These are phyloP conservation scores for Zygoascus tannicola DNA, from an alignment of 805 yeast species.

Conservation along the genomic window DNA sequence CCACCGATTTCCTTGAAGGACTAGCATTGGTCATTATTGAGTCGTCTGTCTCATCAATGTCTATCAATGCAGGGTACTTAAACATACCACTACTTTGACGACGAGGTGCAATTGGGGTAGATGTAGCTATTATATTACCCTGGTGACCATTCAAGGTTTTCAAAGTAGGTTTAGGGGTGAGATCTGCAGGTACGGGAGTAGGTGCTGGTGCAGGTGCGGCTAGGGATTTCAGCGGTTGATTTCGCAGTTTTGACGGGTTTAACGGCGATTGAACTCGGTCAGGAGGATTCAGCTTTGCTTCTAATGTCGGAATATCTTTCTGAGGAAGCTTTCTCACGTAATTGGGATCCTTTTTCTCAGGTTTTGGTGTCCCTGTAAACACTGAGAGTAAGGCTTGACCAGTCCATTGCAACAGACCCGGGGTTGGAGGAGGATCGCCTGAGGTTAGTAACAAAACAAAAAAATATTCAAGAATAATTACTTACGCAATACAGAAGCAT, in stretches of 20 bases:
- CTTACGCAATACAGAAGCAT: neutral
- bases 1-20: neutral
- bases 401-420: constrained; percentile 18
- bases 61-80: neutral
- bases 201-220: too few species aligned
- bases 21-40: neutral
- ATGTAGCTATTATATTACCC: neutral
- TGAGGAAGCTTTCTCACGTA: too few species aligned
- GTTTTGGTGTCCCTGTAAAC: constrained; percentile 15
- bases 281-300: too few species aligned
- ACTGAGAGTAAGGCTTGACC: constrained; percentile 17
- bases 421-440: constrained; percentile 14
- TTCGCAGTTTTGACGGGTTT: too few species aligned
- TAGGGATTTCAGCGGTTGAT: too few species aligned
- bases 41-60: neutral
- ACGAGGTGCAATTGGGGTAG: neutral
- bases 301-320: too few species aligned
- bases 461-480: neutral
- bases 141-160: too few species aligned
- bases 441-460: neutral
- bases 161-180: too few species aligned
- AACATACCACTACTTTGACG: neutral
- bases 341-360: too few species aligned
- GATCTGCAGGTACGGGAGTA: too few species aligned
- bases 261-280: too few species aligned